These are phyloP conservation scores for Podospora sp. DNA, from an alignment of 495 filamentous ascomycete genomes.

Conservation along the genomic window DNA sequence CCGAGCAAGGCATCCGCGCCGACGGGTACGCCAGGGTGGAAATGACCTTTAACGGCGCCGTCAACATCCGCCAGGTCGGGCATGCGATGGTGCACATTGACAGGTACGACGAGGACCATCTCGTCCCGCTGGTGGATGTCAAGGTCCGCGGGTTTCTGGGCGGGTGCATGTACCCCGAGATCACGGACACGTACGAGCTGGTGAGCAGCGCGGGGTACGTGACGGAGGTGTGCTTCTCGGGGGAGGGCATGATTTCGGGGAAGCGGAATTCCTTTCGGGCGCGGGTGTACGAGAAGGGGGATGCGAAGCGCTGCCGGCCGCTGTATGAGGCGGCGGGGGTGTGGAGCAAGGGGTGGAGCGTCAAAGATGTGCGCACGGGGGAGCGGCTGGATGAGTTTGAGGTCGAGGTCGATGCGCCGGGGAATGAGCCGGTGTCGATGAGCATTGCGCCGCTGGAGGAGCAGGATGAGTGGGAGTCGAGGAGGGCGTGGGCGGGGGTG, in stretches of 20 bases:
- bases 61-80: constrained; percentile 81
- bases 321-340: constrained; percentile 42
- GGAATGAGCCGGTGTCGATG: constrained; percentile 32
- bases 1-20: constrained; percentile 71
- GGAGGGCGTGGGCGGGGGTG: constrained; percentile 46
- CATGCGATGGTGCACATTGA: constrained; percentile 63
- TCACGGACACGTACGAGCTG: constrained; percentile 42
- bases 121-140: constrained; percentile 51
- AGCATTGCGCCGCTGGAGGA: constrained; percentile 30
- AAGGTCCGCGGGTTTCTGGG: constrained; percentile 47
- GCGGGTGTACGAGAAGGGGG: constrained; percentile 26
- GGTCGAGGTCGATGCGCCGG: constrained; percentile 35
- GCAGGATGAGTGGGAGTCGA: constrained; percentile 50
- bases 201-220: constrained; percentile 40
- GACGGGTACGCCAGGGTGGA: constrained; percentile 89
- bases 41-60: constrained; percentile 76
- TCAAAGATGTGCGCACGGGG: constrained; percentile 38
- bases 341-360: constrained; percentile 47
- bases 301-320: constrained; percentile 15
- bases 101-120: constrained; percentile 51
- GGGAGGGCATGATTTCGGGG: constrained; percentile 39
- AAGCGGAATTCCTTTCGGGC: constrained; percentile 41
- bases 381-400: constrained; percentile 27
- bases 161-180: constrained; percentile 48
- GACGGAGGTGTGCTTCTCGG: constrained; percentile 43